Evolutionary conservation across 495 filamentous ascomycete genomes (phyloP), one percentile per base, ranked within the genome.

Genomic region (Xanthoparmelia taractica): DNA sequence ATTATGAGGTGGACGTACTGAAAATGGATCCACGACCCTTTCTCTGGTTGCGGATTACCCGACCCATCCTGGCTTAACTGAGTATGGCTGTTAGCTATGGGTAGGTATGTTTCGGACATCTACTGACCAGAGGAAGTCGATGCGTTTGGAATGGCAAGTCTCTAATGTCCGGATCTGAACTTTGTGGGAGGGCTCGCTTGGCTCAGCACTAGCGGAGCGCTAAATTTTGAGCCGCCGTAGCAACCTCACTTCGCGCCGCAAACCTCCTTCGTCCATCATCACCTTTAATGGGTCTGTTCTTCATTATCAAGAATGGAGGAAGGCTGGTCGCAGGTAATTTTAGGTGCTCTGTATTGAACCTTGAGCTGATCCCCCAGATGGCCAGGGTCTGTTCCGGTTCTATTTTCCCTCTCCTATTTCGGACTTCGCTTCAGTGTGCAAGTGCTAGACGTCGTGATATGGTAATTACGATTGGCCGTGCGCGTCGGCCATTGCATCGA

Each of bases 21-120:
- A 98, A 98, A 83, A 97, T 96, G 77, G 87, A 89, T 79, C 94
- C 94, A 81, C 91, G 87, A 80, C 94, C 92, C 84, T 97, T 97
- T 83, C 91, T 88, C 88, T 96, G 91, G 82, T 95, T 96, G 79
- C 90, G 88, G 79, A 97, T 97, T 71, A 91, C 88, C 75, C 88
- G 79, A 84, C 86, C 86, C 85, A 87, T 87, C 31, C 20, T 58
- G 11, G 23, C 56, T 38, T 52, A 58, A n/a, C 31, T 63, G 29
- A 41, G 15, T 5, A 48, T 6, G 8, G 8, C 43, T 18, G 47
- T 54, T 43, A 31, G 36, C 40, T 58, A n/a, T 17, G 17, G 12
- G 11, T 50, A 8, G 17, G 2, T 36, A 37, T 50, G 2, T 18
- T n/a, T 12, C 31, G 27, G n/a, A 25, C 1, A 8, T 38, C 5